Evolutionary conservation across 257 asterid genomes (phyloP), one percentile per base, ranked within the genome.

Genomic region (Capsicum pubescens): DNA sequence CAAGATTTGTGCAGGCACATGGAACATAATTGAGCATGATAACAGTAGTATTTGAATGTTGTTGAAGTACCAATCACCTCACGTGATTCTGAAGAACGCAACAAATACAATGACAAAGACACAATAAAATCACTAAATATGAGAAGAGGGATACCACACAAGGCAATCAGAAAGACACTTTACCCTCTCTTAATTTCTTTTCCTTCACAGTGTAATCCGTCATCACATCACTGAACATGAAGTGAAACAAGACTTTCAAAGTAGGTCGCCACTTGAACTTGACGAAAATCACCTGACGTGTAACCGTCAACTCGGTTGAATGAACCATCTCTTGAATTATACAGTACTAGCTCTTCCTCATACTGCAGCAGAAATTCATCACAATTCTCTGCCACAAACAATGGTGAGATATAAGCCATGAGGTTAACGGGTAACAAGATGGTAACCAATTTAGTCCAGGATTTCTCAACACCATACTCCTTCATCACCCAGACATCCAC

Each of bases 181-280:
- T 71, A n/a, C 36, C 39, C 56, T 71, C 79, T 70, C 48, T 69
- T 39, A 4, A 42, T 4, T n/a, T 70, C 79, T 9, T 2, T 46
- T 17, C 7, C 79, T 46, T 52, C 39, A 46, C 39, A 3, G 0
- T 71, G 12, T 71, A 3, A 71, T 0, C 36, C 39, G 10, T 72
- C 59, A 19, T 21, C 42, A 36, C 57, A 9, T 50, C 42, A 48
- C 60, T 80, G 1, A 9, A 80, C n/a, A 76, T 85, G 56, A 71
- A 87, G 88, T 66, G 84, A 82, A 32, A 56, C 70, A 52, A 89
- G 71, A 86, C 87, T 86, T 48, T 89, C 92, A 19, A 42, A 48
- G 56, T 87, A 89, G 36, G 85, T 17, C 7, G 58, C 36, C 12
- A 76, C 82, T n/a, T 81, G 81, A 54, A 78, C 83, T 0, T 63